These are phyloP conservation scores for Pseudomonodictys pantanalensis DNA, from an alignment of 495 filamentous ascomycete genomes.

Conservation along the genomic window DNA sequence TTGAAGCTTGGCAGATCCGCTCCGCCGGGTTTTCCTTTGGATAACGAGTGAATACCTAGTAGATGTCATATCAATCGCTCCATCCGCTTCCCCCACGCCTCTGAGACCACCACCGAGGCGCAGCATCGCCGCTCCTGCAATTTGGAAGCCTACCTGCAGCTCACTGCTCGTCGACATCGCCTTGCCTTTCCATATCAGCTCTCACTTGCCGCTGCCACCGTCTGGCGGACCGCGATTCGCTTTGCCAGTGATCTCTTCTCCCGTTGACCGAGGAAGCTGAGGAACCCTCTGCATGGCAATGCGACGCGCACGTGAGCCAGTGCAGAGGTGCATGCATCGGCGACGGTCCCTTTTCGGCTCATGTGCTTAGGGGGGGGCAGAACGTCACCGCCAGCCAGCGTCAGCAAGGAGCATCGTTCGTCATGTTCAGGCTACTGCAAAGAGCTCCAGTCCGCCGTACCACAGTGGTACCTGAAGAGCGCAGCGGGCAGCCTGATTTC, in stretches of 20 bases:
- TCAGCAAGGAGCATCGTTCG: too few relatives aligned
- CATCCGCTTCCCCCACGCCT: neutral
- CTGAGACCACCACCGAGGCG: neutral
- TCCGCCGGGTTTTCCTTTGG: neutral
- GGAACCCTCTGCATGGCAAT: neutral
- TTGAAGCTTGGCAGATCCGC: slow-evolving; percentile 1
- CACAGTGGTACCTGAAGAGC: too few relatives aligned
- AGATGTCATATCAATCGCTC: neutral
- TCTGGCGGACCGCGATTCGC: neutral
- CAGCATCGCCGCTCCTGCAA: neutral
- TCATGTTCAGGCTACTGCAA: too few relatives aligned
- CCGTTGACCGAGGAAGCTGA: neutral
- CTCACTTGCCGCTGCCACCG: neutral
- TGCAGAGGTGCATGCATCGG: neutral
- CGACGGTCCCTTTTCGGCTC: neutral
- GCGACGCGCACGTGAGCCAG: neutral
- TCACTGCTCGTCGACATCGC: neutral
- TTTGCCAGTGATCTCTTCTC: neutral
- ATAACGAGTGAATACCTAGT: neutral
- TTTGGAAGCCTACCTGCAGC: neutral
- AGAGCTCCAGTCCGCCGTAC: too few relatives aligned
- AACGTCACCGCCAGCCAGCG: neutral
- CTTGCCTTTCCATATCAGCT: neutral
- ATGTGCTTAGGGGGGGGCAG: neutral
- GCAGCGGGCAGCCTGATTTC: neutral